A percentile compares a stretch with the other conserved stretches of the same genome.
Evolutionary conservation across 108 stramenopile species (phyloP).

Genomic region (Cyclostephanos invisitatus): DNA sequence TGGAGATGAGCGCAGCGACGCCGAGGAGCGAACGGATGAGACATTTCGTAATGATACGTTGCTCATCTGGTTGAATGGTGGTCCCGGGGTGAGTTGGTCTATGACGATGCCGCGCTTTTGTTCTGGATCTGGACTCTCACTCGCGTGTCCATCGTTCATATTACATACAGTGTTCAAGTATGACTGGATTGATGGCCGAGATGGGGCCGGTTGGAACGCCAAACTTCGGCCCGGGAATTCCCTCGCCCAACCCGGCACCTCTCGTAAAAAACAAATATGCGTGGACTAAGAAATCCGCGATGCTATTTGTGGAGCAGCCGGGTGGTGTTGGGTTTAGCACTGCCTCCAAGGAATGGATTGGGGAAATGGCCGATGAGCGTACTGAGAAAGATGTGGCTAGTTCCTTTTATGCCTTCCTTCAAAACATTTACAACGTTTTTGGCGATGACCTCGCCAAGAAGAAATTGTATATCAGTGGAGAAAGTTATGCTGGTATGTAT

Average conservation of each 20-base stretch:
- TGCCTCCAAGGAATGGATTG: conserved; percentile 38
- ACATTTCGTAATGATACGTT: conserved; percentile 49
- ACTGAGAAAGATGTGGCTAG: conserved; percentile 47
- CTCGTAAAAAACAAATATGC: conserved; percentile 44
- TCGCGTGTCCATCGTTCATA: conserved; percentile 1
- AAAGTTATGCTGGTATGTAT: conserved; percentile 83
- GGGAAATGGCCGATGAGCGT: conserved; percentile 27
- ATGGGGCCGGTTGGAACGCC: conserved; percentile 47
- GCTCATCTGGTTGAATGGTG: conserved; percentile 52
- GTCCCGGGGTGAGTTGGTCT: conserved; percentile 13
- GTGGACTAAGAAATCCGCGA: conserved; percentile 47
- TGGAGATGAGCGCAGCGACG: conserved; percentile 1
- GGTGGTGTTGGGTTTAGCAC: conserved; percentile 54
- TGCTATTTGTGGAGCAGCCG: conserved; percentile 50
- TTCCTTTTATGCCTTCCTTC: conserved; percentile 46
- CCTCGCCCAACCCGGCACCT: conserved; percentile 38
- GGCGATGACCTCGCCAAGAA: conserved; percentile 55
- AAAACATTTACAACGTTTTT: conserved; percentile 54
- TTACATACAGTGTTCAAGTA: conserved; percentile 14
- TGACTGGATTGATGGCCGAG: conserved; percentile 34
- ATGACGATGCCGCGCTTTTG: neutral
- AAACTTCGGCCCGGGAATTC: conserved; percentile 37
- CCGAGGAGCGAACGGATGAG: conserved; percentile 4
- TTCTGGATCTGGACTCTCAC: neutral
- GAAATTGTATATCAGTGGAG: conserved; percentile 83